Conservation (phyloP, 2,329 filamentous ascomycete genomes). For the Pseudogymnoascus sp. region DNA sequence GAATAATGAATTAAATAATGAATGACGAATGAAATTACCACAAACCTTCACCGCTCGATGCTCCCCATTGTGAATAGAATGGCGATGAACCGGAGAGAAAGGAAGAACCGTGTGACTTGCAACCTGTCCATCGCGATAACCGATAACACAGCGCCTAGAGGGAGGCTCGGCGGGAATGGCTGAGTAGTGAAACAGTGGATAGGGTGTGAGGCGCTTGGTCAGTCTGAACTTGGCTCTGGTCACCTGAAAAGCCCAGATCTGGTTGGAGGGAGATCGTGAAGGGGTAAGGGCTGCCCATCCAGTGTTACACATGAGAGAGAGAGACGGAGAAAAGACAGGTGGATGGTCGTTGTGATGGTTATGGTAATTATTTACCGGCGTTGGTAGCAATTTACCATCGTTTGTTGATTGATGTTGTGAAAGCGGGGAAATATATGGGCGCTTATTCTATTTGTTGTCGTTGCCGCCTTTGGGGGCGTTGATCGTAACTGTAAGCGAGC, state of each 20-base stretch:
- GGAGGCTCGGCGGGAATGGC: neutral
- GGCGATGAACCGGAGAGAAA: neutral
- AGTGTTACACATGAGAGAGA: neutral
- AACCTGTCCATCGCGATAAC: neutral
- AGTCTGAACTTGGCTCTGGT: neutral
- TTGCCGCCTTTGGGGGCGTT: neutral
- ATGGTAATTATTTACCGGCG: neutral
- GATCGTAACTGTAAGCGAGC: neutral
- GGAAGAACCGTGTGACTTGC: neutral
- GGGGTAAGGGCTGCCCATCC: neutral
- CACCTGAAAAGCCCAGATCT: neutral
- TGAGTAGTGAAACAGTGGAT: neutral
- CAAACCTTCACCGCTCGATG: constrained; percentile 1
- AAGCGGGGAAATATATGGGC: constrained; percentile 4
- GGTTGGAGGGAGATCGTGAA: neutral
- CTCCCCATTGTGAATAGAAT: neutral
- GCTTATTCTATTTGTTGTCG: neutral
- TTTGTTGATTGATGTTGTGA: neutral
- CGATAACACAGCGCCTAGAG: neutral
- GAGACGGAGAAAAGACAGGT: neutral
- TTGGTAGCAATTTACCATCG: neutral
- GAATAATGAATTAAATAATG: constrained; percentile 4
- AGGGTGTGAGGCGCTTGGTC: constrained; percentile 5
- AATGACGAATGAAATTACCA: constrained; percentile 7
- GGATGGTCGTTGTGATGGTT: neutral